Base-by-base conservation (phyloP, 768 basidiomycete genomes). In the Podaxis carcinomalis region DNA sequence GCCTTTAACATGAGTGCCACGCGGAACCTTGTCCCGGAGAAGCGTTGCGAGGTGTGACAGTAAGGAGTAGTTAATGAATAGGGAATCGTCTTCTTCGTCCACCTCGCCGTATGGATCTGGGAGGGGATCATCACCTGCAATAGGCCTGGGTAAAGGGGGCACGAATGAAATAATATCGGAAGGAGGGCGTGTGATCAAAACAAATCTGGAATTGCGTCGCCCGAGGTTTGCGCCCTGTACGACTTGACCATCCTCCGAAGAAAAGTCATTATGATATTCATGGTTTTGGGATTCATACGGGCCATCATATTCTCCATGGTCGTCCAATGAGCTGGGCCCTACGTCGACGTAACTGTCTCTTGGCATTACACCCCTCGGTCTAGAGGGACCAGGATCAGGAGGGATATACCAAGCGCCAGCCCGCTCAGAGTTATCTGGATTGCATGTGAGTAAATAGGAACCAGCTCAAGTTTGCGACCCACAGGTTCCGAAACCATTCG, bases 41-140 rank as follows among this genome's bases (percentile, higher is more conserved):
- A 92, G 88, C 37, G 95, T 88, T 1, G 94, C 95, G 51, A 97
- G 83, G 70, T 99, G 90, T 35, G 88, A 90, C 59, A 98, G 78
- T 47, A 97, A 76, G 14, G 92, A 86, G 56, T 92, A 90, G 71
- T 96, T 95, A 71, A 98, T 87, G 68, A 93, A 97, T 14, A 87
- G 83, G 61, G 80, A 83, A 53, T 54, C 61, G 36, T 66, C 65
- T 37, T 66, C 63, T 50, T 93, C 91, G 23, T 80, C 81, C 13
- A 81, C 80, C 23, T 87, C 85, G 75, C 83, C 86, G 60, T 79
- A 84, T 7, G 80, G 79, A 2, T 77, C 77, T 10, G 39, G 6
- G 23, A 35, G 3, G 80, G 16, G 79, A 37, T 73, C 77, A 4
- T 81, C 80, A 27, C 78, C 82, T 50, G 79, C 75, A 39, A 60